phyloP scores from a whole-genome alignment of 139 green algal species.

The Gonium pectorale region DNA sequence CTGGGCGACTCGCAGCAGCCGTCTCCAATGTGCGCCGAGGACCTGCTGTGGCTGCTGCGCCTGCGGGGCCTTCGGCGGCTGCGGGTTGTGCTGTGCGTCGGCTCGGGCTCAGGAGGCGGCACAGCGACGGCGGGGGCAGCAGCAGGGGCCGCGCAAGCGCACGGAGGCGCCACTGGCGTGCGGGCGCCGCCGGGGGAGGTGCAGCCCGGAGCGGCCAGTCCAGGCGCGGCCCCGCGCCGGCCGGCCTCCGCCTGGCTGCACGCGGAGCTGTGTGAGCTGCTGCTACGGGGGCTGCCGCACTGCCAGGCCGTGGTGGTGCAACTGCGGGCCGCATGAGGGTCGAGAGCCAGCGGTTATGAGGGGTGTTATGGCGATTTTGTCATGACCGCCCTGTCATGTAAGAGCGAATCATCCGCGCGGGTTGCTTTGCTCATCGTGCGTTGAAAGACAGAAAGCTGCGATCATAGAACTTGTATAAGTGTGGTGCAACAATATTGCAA shows the following conservation, averaged over 20 bases:
- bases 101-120: too few relatives aligned
- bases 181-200: background rate
- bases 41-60: background rate
- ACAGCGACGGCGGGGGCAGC: background rate
- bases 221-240: background rate
- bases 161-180: background rate
- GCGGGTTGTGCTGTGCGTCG: slow-evolving; percentile 16
- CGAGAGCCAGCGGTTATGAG: too few relatives aligned
- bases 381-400: too few relatives aligned
- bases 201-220: background rate
- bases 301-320: slow-evolving; percentile 14
- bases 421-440: too few relatives aligned
- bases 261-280: background rate
- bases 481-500: too few relatives aligned
- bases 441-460: too few relatives aligned
- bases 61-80: slow-evolving; percentile 11
- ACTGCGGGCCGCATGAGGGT: background rate
- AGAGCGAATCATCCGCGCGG: too few relatives aligned
- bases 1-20: background rate
- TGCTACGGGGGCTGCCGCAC: slow-evolving; percentile 20
- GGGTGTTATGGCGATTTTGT: too few relatives aligned
- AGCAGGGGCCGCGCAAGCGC: background rate
- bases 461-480: too few relatives aligned
- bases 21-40: background rate
- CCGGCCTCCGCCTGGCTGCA: slow-evolving; percentile 11